Percentiles rank a stretch among this genome's conserved stretches.
Conservation (phyloP, 1,139 yeast species). For the Yamadazyma jaroonii region DNA sequence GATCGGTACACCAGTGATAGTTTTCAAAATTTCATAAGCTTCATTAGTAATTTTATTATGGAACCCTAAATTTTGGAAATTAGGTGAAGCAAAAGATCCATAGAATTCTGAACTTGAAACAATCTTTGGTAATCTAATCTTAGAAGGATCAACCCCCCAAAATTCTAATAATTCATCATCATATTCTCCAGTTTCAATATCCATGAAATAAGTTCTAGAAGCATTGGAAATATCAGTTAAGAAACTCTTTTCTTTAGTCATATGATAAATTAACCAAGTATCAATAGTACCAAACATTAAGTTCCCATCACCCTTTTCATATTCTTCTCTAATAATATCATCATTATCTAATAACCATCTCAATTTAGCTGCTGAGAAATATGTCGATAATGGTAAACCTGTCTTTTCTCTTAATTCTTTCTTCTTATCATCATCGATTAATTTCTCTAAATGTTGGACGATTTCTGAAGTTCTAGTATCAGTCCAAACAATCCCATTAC, state of each 20-base stretch:
- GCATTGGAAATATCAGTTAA: constrained; percentile 92
- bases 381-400: constrained; percentile 87
- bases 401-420: constrained; percentile 62
- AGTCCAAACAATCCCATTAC: constrained; percentile 94
- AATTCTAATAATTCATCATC: constrained; percentile 73
- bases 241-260: constrained; percentile 69
- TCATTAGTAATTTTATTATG: constrained; percentile 51
- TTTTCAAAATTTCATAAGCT: constrained; percentile 48
- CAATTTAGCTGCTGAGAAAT: constrained; percentile 87
- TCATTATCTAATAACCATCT: constrained; percentile 88
- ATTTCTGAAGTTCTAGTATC: constrained; percentile 83
- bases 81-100: constrained; percentile 68
- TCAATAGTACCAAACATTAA: constrained; percentile 94
- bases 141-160: constrained; percentile 74
- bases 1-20: constrained; percentile 63
- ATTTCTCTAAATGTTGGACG: constrained; percentile 61
- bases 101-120: constrained; percentile 77
- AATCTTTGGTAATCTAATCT: constrained; percentile 73
- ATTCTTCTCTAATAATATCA: constrained; percentile 62
- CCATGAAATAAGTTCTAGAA: constrained; percentile 87
- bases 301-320: constrained; percentile 68
- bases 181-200: constrained; percentile 71
- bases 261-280: constrained; percentile 87
- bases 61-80: constrained; percentile 48
- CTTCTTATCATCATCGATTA: constrained; percentile 56